Evolutionary conservation across 768 basidiomycete genomes (phyloP).

Genomic region (Chiua virens): DNA sequence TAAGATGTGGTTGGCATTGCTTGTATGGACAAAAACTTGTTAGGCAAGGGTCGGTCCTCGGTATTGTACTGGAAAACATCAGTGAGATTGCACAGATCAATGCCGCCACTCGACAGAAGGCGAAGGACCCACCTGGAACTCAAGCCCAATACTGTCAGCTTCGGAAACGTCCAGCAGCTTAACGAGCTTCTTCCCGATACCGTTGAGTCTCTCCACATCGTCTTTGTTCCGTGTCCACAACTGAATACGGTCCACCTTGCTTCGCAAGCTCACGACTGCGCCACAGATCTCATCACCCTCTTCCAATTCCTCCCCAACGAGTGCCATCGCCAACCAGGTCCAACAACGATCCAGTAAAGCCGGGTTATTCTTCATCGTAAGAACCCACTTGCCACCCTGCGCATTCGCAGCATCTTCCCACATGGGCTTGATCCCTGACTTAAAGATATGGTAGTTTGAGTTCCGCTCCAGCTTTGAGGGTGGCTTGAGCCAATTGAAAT

Average conservation of each 20-base stretch:
- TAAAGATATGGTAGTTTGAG: conserved; percentile 95
- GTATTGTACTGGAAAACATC: conserved; percentile 63
- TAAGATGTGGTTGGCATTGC: conserved; percentile 64
- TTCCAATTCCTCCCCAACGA: conserved; percentile 68
- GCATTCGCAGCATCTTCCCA: conserved; percentile 96
- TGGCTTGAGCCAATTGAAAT: conserved; percentile 93
- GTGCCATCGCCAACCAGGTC: conserved; percentile 88
- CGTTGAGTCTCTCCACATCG: conserved; percentile 82
- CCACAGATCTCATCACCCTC: conserved; percentile 77
- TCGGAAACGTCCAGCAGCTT: conserved; percentile 84
- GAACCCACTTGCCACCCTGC: conserved; percentile 91
- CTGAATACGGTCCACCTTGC: conserved; percentile 88
- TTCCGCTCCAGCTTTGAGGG: conserved; percentile 87
- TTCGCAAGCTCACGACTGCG: conserved; percentile 83
- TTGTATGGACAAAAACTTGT: conserved; percentile 83
- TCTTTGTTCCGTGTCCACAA: conserved; percentile 88
- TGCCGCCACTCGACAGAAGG: neutral
- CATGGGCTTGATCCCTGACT: conserved; percentile 93
- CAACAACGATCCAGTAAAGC: conserved; percentile 81
- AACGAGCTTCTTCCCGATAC: conserved; percentile 79
- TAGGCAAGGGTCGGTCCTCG: conserved; percentile 79
- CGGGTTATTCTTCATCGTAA: conserved; percentile 88
- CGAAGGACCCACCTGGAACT: conserved; percentile 72
- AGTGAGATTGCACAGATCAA: neutral
- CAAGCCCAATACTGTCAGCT: conserved; percentile 79